Evolutionary conservation across 495 filamentous ascomycete genomes (phyloP).

Genomic region (Aspergillus haitiensis): DNA sequence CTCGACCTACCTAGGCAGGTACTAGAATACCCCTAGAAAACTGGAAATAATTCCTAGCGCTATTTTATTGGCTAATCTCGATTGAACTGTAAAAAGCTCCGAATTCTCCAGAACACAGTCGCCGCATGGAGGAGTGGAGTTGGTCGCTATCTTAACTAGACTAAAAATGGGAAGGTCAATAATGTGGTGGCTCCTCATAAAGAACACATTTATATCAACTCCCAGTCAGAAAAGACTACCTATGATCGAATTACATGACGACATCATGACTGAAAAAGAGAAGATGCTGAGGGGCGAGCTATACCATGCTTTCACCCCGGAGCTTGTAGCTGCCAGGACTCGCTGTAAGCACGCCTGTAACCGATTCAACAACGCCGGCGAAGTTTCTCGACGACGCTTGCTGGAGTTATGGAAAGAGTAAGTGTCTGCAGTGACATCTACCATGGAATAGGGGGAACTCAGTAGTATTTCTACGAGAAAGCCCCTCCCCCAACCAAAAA

Average conservation of each 20-base stretch:
- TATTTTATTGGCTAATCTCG: too few species aligned
- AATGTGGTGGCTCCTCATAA: not conserved
- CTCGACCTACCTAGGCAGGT: too few species aligned
- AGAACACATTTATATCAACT: too few species aligned
- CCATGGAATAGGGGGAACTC: too few species aligned
- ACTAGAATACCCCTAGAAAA: too few species aligned
- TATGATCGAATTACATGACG: not conserved
- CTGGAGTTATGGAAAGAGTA: slow-evolving; percentile 76
- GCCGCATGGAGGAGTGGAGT: too few species aligned
- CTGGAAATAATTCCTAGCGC: too few species aligned
- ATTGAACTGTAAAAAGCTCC: too few species aligned
- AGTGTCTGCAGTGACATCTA: slow-evolving; percentile 26
- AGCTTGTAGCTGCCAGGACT: slow-evolving; percentile 55
- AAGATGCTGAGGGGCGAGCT: slow-evolving; percentile 47
- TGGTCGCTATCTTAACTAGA: not conserved
- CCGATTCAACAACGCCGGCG: slow-evolving; percentile 62
- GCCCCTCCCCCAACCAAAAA: too few species aligned
- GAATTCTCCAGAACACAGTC: too few species aligned
- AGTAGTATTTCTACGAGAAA: not conserved
- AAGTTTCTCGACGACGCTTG: slow-evolving; percentile 55
- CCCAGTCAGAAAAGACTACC: not conserved
- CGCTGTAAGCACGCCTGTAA: slow-evolving; percentile 59
- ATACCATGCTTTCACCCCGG: slow-evolving; percentile 55
- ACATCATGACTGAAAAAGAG: slow-evolving; percentile 30
- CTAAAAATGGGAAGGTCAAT: slow-evolving; percentile 6